A percentile compares a stretch with the other conserved stretches of the same genome.
These are phyloP conservation scores for Aspergillus sp. DNA, from an alignment of 2,329 filamentous ascomycete genomes.

Conservation along the genomic window DNA sequence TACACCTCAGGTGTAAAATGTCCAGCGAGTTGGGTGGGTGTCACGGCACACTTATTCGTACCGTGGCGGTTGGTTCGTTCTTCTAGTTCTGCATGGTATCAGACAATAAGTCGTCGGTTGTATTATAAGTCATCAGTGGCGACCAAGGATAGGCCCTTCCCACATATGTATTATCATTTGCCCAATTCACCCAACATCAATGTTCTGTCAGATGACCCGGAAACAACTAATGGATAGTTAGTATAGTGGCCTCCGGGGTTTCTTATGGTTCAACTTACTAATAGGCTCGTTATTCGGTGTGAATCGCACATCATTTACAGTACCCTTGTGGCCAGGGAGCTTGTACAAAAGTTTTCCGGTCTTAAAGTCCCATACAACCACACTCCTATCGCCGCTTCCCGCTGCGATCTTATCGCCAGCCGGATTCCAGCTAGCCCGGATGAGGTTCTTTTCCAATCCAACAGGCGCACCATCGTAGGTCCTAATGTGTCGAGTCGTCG, in stretches of 20 bases:
- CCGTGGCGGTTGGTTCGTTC: background rate
- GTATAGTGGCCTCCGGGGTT: background rate
- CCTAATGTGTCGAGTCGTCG: conserved; percentile 77
- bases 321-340: conserved; percentile 90
- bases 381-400: conserved; percentile 85
- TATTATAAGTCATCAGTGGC: background rate
- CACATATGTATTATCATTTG: conserved; percentile 50
- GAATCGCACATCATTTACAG: conserved; percentile 92
- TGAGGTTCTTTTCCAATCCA: conserved; percentile 87
- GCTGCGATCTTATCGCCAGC: conserved; percentile 84
- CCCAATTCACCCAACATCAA: conserved; percentile 79
- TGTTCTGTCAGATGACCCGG: conserved; percentile 84
- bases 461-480: conserved; percentile 90
- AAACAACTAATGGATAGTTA: conserved; percentile 63
- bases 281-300: conserved; percentile 82
- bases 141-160: background rate
- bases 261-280: conserved; percentile 59
- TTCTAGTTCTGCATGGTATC: background rate
- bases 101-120: background rate
- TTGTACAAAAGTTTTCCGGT: conserved; percentile 93
- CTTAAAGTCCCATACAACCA: conserved; percentile 85
- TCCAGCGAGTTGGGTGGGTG: background rate
- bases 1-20: background rate
- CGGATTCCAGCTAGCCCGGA: conserved; percentile 85
- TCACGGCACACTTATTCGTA: background rate